Evolutionary conservation across 768 basidiomycete genomes (phyloP), one percentile per base, ranked within the genome.

Genomic region (Imleria badia): DNA sequence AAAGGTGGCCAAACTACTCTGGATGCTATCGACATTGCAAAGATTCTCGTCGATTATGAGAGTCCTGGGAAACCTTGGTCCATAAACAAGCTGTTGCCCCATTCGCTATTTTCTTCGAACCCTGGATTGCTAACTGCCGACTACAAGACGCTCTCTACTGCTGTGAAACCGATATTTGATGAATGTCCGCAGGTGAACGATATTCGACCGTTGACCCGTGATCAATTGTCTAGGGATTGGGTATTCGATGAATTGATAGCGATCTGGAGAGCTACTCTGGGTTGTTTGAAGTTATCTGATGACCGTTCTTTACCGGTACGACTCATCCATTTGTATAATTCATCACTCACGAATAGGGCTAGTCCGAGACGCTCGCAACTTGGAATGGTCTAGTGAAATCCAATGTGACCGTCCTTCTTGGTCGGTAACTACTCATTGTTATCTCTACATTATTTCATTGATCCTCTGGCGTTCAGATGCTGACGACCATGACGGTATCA

Each of bases 361-460:
- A 83, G 79, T 58, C 61, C 2, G 81, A 83, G 55, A 69, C 86
- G 5, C 61, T 80, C 8, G 73, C 72, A 14, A 75, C 83, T 9
- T 90, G 87, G 87, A 71, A 76, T 35, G 78, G 79, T 39, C 65
- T 90, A 31, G 59, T 88, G 36, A 75, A 73, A 47, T 75, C 79
- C 3, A 80, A 80, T 31, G 75, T 82, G 15, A 62, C 73, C 0
- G 62, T 69, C 46, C 67, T 81, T 6, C 71, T 81, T 68, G 82
- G 85, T 85, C 72, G 76, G 84, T 83, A 20, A 36, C 20, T 35
- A 17, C 71, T 64, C 10, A 34, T 29, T 14, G 22, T n/a, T 48
- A 23, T 52, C 17, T 1, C 26, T 22, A 5, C 8, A n/a, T 9
- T 6, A 22, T 29, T 5, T 48, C n/a, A 29, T 51, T 65, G 30